Evolutionary conservation across 2,329 filamentous ascomycete species (phyloP).

Genomic region (Byssochlamys sp.): DNA sequence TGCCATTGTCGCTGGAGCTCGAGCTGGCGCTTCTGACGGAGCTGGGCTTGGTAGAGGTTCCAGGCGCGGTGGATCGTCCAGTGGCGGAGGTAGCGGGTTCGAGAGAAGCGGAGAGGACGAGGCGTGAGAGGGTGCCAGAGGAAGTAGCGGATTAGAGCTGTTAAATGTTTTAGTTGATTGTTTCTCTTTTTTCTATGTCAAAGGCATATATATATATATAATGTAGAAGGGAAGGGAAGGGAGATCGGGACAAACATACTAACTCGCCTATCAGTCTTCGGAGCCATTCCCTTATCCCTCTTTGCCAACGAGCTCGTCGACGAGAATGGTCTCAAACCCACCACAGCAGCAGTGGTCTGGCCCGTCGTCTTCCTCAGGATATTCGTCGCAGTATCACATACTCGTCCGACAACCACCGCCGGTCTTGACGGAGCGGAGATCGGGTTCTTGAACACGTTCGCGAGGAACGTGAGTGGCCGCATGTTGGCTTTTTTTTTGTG

Average conservation of each 20-base stretch:
- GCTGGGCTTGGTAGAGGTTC: constrained; percentile 66
- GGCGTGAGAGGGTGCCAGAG: constrained; percentile 59
- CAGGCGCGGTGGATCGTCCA: constrained; percentile 99
- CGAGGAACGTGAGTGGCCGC: constrained; percentile 30
- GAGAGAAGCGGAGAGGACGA: constrained; percentile 76
- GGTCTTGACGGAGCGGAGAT: constrained; percentile 23
- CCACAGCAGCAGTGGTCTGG: constrained; percentile 14
- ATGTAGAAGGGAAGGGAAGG: neutral
- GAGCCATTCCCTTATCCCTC: constrained; percentile 23
- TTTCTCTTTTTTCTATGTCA: neutral
- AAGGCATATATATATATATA: constrained; percentile 2
- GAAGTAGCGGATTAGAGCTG: constrained; percentile 60
- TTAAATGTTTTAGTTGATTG: constrained; percentile 1
- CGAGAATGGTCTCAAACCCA: constrained; percentile 27
- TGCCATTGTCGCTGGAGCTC: constrained; percentile 73
- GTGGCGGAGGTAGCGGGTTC: constrained; percentile 78
- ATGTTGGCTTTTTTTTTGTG: neutral
- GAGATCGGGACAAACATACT: constrained; percentile 27
- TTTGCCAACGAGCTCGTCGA: constrained; percentile 30
- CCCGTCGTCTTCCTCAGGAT: constrained; percentile 11
- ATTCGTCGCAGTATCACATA: constrained; percentile 9
- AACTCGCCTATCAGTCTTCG: constrained; percentile 31
- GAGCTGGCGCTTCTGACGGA: constrained; percentile 52
- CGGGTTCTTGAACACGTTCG: constrained; percentile 36
- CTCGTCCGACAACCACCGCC: constrained; percentile 3